Evolutionary conservation across 139 green algal genomes (phyloP).

Genomic region (Chlorella sp.): DNA sequence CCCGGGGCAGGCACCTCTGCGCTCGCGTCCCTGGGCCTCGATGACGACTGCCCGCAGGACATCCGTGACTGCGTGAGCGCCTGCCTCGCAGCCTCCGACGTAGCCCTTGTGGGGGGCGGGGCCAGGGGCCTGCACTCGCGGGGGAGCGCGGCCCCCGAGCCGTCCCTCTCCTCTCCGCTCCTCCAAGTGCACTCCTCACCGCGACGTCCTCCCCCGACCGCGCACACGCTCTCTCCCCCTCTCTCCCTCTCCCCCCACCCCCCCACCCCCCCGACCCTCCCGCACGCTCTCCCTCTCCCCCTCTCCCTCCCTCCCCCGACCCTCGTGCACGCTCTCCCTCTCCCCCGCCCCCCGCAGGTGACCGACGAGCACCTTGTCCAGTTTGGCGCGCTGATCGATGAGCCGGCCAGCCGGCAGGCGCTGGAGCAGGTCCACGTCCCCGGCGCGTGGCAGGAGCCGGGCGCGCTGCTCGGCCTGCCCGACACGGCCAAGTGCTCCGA

Average conservation of each 20-base stretch:
- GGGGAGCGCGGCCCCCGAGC: too few relatives aligned
- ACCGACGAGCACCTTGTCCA: slow-evolving; percentile 67
- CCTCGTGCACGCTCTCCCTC: neutral
- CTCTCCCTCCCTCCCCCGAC: neutral
- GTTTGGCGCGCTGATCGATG: slow-evolving; percentile 59
- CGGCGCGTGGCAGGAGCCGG: neutral
- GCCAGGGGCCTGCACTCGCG: too few relatives aligned
- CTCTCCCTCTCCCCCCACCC: neutral
- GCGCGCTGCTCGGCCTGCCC: slow-evolving; percentile 48
- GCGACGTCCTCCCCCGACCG: too few relatives aligned
- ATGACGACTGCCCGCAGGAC: slow-evolving; percentile 35
- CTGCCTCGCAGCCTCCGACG: neutral
- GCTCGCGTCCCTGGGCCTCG: slow-evolving; percentile 37
- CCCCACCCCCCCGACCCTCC: neutral
- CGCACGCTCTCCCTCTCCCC: neutral
- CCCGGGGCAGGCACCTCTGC: neutral
- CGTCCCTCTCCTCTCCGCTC: too few relatives aligned
- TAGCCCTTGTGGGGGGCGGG: too few relatives aligned
- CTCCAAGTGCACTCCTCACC: too few relatives aligned
- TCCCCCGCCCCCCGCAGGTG: slow-evolving; percentile 12
- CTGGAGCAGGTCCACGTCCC: slow-evolving; percentile 14
- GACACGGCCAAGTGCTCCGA: slow-evolving; percentile 7
- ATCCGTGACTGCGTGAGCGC: neutral
- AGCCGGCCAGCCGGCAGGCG: slow-evolving; percentile 42
- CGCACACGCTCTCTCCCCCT: neutral